Conservation (phyloP, 106 monocot species). For the Hemerocallis citrina region DNA sequence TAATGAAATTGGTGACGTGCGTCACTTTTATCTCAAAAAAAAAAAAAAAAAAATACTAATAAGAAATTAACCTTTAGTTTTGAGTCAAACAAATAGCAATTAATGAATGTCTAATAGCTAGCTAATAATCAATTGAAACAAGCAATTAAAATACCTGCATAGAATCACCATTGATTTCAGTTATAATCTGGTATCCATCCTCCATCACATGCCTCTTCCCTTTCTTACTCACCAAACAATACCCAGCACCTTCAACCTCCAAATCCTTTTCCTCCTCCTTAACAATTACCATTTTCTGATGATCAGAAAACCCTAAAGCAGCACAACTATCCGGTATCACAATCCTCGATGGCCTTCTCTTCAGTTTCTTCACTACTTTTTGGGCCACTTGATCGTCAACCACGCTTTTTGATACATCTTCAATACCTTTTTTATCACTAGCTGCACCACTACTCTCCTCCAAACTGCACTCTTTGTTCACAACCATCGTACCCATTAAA, state of each 20-base stretch:
- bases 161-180: conserved; percentile 38
- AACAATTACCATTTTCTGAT: not conserved
- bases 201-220: conserved; percentile 63
- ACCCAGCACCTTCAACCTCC: conserved; percentile 45
- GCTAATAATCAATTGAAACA: too few species aligned
- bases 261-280: conserved; percentile 14
- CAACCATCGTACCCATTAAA: conserved; percentile 5
- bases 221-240: conserved; percentile 46
- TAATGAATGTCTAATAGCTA: too few species aligned
- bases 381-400: not conserved
- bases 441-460: not conserved
- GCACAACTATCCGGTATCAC: conserved; percentile 23
- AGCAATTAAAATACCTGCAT: conserved; percentile 47
- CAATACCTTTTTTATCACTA: too few species aligned
- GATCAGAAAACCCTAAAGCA: not conserved
- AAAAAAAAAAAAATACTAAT: too few species aligned
- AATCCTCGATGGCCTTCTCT: conserved; percentile 52
- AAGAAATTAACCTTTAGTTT: too few species aligned
- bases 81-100: too few species aligned
- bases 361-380: conserved; percentile 9
- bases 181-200: conserved; percentile 57
- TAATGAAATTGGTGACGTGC: too few species aligned
- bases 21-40: too few species aligned
- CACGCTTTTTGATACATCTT: not conserved
- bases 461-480: not conserved